Base-by-base conservation (phyloP, 2,329 filamentous ascomycete genomes). In the Aspergillus hortae region DNA sequence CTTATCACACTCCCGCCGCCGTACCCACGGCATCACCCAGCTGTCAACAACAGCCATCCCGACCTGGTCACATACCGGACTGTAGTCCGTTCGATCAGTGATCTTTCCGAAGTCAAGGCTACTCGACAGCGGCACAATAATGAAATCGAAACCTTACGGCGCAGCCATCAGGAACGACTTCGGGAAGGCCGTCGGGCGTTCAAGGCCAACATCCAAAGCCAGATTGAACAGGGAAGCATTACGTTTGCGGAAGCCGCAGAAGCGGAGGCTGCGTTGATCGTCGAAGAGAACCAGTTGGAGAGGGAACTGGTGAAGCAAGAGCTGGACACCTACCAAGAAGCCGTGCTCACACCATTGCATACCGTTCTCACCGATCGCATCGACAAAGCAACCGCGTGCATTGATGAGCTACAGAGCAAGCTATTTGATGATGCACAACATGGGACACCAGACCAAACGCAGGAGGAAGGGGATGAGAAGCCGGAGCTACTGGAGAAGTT, bases 41-140 rank as follows among this genome's bases (percentile, higher is more conserved):
- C 94, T 0, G 89, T 97, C 14, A 96, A 95, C 69, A 99, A 97
- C 65, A 95, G 84, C 61, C 94, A 99, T 65, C 94, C 94, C 0
- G 88, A 95, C 58, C 80, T 99, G n/a, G 81, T 87, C 0, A 80
- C 84, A 1, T 92, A 89, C 44, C 85, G 94, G 46, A 84, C 80
- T 3, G 81, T 85, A 0, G 88, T 96, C 17, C 84, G 91, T 12
- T 79, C 80, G 1, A 74, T 96, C 38, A 88, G 86, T 48, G 86
- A 94, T 60, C 74, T 96, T 46, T 78, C 80, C 14, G 89, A 94
- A 63, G 75, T 92, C 4, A 81, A 86, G 52, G 79, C 77, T 0
- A 86, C 86, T 1, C 89, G 91, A 51, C 64, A 73, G 40, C 72
- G 66, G 4, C 78, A 80, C 56, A 60, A 70, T 17, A 59, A 66